Evolutionary conservation across 257 asterid species (phyloP), one percentile per base, ranked within the genome.

Genomic region (Solanum habrochaites): DNA sequence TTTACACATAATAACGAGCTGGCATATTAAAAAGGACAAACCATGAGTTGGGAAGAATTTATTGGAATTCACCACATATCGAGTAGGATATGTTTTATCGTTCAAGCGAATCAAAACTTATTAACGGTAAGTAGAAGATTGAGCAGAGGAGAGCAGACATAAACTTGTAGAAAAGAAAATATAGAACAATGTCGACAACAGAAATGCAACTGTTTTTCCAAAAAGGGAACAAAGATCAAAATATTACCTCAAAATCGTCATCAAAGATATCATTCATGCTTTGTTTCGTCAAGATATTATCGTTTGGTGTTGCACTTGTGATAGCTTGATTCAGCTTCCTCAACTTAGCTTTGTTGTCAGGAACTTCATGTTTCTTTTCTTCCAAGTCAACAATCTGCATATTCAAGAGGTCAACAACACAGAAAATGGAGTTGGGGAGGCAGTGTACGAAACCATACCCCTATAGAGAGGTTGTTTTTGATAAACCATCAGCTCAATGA

Each of bases 321-420:
- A 66, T 85, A 40, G 90, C 73, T 85, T 78, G 85, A 82, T 75
- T 86, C 21, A 75, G 89, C 92, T 90, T 89, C 92, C 16, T 83
- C 81, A 4, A 67, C 72, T 77, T 85, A 31, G 69, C 77, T 14
- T 35, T 88, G 66, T 87, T 87, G 82, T 88, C 90, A 4, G 12
- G 62, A 72, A 89, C 88, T 80, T 90, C 94, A 86, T 60, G 72
- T 27, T 90, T 92, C 82, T 93, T 91, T 89, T 90, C 94, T 84
- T 92, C 94, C 29, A 94, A 91, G 74, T 90, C 94, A 87, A 91
- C 95, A 86, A 94, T 88, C 98, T 95, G 89, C 85, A 81, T 49
- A 81, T 31, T 81, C 18, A 25, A 80, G 83, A n/a, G 29, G 20
- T 82, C 71, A 83, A 64, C 15, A 60, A 56, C n/a, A 56, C 32